Evolutionary conservation across 805 yeast species (phyloP).

Genomic region (Saturnispora gosingensis): DNA sequence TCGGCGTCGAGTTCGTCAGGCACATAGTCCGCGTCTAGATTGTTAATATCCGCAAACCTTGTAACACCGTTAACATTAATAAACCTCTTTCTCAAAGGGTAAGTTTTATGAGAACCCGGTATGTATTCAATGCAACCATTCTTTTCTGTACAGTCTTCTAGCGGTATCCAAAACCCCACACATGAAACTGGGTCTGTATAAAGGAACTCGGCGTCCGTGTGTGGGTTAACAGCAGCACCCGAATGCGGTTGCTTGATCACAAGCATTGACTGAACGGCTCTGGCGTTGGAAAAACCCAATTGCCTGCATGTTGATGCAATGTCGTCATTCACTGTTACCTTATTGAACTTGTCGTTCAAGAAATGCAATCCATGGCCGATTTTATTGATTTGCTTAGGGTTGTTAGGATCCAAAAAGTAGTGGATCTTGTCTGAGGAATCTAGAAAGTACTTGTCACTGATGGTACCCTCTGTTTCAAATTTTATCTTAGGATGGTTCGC

Average conservation of each 20-base stretch:
- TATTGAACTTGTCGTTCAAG: slow-evolving; percentile 38
- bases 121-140: slow-evolving; percentile 65
- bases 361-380: slow-evolving; percentile 73
- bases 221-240: slow-evolving; percentile 68
- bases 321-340: slow-evolving; percentile 42
- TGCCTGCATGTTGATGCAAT: slow-evolving; percentile 43
- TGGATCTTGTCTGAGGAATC: slow-evolving; percentile 60
- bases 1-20: slow-evolving; percentile 18
- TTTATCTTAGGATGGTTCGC: slow-evolving; percentile 56
- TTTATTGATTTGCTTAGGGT: slow-evolving; percentile 53
- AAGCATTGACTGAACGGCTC: slow-evolving; percentile 70
- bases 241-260: slow-evolving; percentile 71
- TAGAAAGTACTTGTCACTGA: slow-evolving; percentile 67
- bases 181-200: slow-evolving; percentile 66
- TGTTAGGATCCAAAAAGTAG: slow-evolving; percentile 64
- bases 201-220: slow-evolving; percentile 66
- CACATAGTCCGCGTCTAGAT: slow-evolving; percentile 16
- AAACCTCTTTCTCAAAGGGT: slow-evolving; percentile 52
- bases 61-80: slow-evolving; percentile 53
- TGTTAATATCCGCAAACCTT: slow-evolving; percentile 33
- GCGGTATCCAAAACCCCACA: slow-evolving; percentile 74
- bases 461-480: slow-evolving; percentile 50
- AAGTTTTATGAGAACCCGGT: slow-evolving; percentile 61
- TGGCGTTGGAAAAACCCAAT: slow-evolving; percentile 51
- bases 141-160: slow-evolving; percentile 56